Base-by-base conservation (phyloP, 306 rosid genomes). In the Prosopis cineraria region DNA sequence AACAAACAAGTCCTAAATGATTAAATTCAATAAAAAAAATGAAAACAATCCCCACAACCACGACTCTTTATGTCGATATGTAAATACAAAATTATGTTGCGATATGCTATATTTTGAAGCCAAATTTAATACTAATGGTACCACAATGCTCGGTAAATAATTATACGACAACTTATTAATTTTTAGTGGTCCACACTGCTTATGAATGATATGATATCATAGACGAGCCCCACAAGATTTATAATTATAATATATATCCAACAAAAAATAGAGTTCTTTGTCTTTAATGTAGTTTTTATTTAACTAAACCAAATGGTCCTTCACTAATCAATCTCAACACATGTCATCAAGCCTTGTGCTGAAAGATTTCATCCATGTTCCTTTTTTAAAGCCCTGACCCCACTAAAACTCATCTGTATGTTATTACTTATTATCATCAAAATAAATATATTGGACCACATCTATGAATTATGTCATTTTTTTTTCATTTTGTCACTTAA, bases 141-240 rank as follows among this genome's bases (percentile, higher is more conserved):
- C 33, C 72, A 62, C 44, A 60, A 60, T 74, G 10, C 7, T 9
- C 60, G 14, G 50, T 20, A 52, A 63, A 72, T 79, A 79, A 50
- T 79, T 79, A 74, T 30, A 72, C 59, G 45, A 14, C 10, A 14
- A 6, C 53, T 64, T 33, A 80, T 41, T 80, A 66, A 73, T 66
- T 73, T 43, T 22, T 10, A 14, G 75, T 55, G 75, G 75, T 73
- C 75, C 80, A 22, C 3, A n/a, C 36, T 25, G 39, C 24, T 41
- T 73, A 41, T 17, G 12, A 16, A 19, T 20, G n/a, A 24, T n/a
- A n/a, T n/a, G n/a, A n/a, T n/a, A n/a, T n/a, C n/a, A n/a, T n/a
- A n/a, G n/a, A n/a, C n/a, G n/a, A n/a, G n/a, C n/a, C n/a, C n/a
- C n/a, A n/a, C n/a, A n/a, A n/a, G n/a, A n/a, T n/a, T n/a, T n/a